Evolutionary conservation across 2,329 filamentous ascomycete genomes (phyloP), one percentile per base, ranked within the genome.

Genomic region (Colletotrichum simmondsii): DNA sequence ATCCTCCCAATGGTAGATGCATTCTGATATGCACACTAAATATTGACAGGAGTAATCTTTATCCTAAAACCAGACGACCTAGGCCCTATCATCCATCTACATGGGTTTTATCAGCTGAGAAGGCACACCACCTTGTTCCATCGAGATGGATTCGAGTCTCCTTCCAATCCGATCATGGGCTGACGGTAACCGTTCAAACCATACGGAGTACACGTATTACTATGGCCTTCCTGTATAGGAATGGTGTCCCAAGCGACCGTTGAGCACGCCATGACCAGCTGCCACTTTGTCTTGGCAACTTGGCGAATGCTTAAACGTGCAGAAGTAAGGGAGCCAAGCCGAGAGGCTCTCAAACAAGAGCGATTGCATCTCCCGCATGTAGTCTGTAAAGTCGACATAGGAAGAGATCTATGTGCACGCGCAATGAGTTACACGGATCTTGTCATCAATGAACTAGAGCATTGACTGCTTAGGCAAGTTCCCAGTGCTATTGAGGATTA

Each of bases 221-320:
- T 42, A 42, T 19, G 56, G 52, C 65, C 52, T 72, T 63, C 65
- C 69, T 68, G 22, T 58, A 60, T 12, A 16, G 52, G 69, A 16
- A 30, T 53, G n/a, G 53, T 4, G 58, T n/a, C 22, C 6, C 16
- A 32, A 35, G 56, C 49, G 28, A 37, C 26, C 24, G n/a, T 10
- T 16, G 14, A 14, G 11, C 54, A 54, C 32, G 24, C 24, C 58
- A 49, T 60, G 14, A 3, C 42, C 22, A 56, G 54, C 32, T 70
- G 59, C 54, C 65, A 24, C 1, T 61, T 28, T 58, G 11, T 30
- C 65, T 70, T 60, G 65, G 70, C 65, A 64, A 64, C 66, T 72
- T 69, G 70, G 70, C 65, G 16, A 69, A 64, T 60, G 70, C 65
- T 69, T 60, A 30, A 24, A 11, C 26, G 7, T 42, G n/a, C 10